Base-by-base conservation (phyloP, 2,329 filamentous ascomycete species). In the Aspergillus fructus region DNA sequence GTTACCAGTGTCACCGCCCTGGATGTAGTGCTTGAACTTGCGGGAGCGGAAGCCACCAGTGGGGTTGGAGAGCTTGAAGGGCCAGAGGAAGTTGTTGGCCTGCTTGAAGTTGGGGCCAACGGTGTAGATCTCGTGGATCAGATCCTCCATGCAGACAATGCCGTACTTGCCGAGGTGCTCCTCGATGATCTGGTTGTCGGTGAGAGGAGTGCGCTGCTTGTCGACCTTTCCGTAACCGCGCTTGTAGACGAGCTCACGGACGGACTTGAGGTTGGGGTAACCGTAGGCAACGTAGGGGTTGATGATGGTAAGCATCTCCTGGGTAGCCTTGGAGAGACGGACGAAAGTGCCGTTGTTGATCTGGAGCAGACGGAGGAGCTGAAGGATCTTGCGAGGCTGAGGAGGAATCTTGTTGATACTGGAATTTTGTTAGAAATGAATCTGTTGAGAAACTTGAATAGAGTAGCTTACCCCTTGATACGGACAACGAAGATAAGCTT, bases 371-470 rank as follows among this genome's bases (percentile, higher is more conserved):
- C 94, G 93, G 79, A 99, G 93, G 62, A 99, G 91, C 84, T 99
- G 94, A 73, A 99, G 88, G 76, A 96, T 97, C 89, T 99, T 99
- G 86, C 94, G 93, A 81, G 96, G 96, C 90, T 99, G 97, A 73
- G 94, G 94, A 78, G 96, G 88, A 74, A 99, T 97, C 90, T 99
- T 99, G 91, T 97, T 97, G 92, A 99, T 97, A 96, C 93, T 89
- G 64, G 47, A n/a, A 27, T 3, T 23, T 30, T 54, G 64, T 64
- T 49, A 66, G 57, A 34, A 33, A 40, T 34, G 19, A 8, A 19
- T 4, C 2, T 15, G 15, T 4, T 13, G 1, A 21, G 12, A 8
- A 21, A 5, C n/a, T 19, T 13, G 7, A 30, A 2, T 1, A 34
- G 15, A 39, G 33, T 13, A 42, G 74, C 85, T 69, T 81, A 89